Conservation (phyloP, 139 green algal species). For the Coelastrella sp. region DNA sequence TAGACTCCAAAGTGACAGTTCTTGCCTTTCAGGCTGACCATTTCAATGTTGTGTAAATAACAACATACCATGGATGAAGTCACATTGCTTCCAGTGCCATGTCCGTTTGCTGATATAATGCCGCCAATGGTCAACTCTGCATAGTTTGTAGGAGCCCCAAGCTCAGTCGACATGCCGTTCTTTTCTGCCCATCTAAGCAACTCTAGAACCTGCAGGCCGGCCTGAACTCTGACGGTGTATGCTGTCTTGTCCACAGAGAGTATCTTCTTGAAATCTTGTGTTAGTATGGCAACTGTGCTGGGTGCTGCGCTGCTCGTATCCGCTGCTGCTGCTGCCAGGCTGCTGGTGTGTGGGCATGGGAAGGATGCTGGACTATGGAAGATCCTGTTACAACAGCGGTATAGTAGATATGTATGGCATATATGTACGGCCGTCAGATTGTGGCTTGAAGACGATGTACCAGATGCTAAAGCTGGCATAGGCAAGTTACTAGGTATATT, state of each 20-base stretch:
- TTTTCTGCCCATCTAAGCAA: conserved; percentile 37
- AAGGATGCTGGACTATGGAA: conserved; percentile 39
- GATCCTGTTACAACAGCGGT: not conserved
- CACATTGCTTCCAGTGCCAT: conserved; percentile 42
- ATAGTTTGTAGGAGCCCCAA: conserved; percentile 22
- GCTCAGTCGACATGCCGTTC: conserved; percentile 26
- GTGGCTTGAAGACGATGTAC: too few species aligned
- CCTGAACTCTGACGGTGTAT: conserved; percentile 30
- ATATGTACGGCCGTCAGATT: too few species aligned
- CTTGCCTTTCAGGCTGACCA: too few species aligned
- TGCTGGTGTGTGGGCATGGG: conserved; percentile 22
- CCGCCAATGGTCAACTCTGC: conserved; percentile 43
- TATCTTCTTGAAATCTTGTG: conserved; percentile 20
- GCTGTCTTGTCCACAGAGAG: conserved; percentile 14
- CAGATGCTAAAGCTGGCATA: too few species aligned
- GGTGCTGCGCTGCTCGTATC: conserved; percentile 21
- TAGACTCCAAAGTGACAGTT: too few species aligned
- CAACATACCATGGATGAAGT: conserved; percentile 39
- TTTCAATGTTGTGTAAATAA: too few species aligned
- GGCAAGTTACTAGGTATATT: too few species aligned
- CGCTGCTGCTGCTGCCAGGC: not conserved
- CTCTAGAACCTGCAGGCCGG: conserved; percentile 17
- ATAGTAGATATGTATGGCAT: not conserved
- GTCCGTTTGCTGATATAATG: conserved; percentile 32
- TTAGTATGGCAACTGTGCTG: conserved; percentile 25